These are phyloP conservation scores for Aspergillus olivimuriae DNA, from an alignment of 495 filamentous ascomycete genomes.

Conservation along the genomic window DNA sequence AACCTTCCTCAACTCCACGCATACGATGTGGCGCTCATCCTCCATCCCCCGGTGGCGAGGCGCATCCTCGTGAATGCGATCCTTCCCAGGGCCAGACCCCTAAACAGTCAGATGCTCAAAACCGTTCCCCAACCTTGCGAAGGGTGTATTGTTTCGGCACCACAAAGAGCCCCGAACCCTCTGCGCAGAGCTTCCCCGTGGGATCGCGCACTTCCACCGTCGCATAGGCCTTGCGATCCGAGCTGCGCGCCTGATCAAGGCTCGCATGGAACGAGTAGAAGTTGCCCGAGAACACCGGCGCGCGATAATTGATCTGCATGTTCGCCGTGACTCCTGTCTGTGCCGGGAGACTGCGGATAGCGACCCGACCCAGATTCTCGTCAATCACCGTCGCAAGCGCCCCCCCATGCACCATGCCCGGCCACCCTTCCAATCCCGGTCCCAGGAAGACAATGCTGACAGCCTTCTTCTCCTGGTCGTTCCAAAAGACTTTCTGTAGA, in stretches of 20 bases:
- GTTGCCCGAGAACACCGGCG: constrained; percentile 46
- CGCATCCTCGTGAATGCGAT: too few relatives aligned
- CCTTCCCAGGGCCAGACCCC: too few relatives aligned
- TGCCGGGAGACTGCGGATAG: constrained; percentile 32
- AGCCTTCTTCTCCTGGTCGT: constrained; percentile 38
- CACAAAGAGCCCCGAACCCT: constrained; percentile 59
- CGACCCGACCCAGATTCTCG: constrained; percentile 46
- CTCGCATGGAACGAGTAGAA: constrained; percentile 60
- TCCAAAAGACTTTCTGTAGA: constrained; percentile 44
- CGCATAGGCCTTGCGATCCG: constrained; percentile 58
- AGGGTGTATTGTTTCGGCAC: constrained; percentile 49
- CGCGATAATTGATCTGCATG: constrained; percentile 57
- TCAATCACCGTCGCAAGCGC: constrained; percentile 64
- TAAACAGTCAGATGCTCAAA: too few relatives aligned
- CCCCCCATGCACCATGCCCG: constrained; percentile 72
- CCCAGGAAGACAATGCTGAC: constrained; percentile 61
- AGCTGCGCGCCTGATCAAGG: constrained; percentile 40
- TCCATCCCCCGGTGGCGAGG: not conserved
- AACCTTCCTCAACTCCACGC: not conserved
- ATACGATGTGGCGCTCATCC: not conserved
- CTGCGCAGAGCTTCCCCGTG: constrained; percentile 46
- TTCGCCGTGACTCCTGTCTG: constrained; percentile 56
- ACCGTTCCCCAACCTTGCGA: constrained; percentile 35
- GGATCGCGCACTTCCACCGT: constrained; percentile 47
- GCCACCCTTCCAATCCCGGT: constrained; percentile 59